A percentile compares a stretch with the other conserved stretches of the same genome.
Evolutionary conservation across 345 rosid species (phyloP).

Genomic region (Eucalyptus sp.): DNA sequence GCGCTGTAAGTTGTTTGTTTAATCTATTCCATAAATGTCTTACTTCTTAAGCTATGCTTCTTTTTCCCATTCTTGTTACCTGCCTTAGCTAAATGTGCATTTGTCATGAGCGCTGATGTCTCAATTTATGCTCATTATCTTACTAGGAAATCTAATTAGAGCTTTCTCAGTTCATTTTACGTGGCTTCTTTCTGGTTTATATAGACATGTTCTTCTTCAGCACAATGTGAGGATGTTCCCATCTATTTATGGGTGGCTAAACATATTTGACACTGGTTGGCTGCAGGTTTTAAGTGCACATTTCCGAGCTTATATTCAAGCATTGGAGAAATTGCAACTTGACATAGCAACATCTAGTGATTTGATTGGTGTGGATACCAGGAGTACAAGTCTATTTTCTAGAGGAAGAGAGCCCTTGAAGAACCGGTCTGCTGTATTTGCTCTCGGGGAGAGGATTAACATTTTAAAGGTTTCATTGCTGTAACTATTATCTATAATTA

Average conservation of each 20-base stretch:
- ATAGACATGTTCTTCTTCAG: not conserved
- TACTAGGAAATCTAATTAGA: not conserved
- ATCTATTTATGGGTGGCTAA: not conserved
- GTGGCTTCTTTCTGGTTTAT: not conserved
- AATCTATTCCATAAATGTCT: not conserved
- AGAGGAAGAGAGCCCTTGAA: constrained; percentile 83
- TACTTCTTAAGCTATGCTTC: not conserved
- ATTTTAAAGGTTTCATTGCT: constrained; percentile 56
- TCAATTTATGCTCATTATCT: not conserved
- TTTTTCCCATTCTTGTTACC: not conserved
- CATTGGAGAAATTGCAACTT: constrained; percentile 84
- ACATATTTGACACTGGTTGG: not conserved
- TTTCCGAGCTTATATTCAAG: constrained; percentile 96
- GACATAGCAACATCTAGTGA: constrained; percentile 92
- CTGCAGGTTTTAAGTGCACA: constrained; percentile 91
- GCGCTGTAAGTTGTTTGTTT: not conserved
- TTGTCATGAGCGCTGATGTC: not conserved
- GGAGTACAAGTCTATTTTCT: constrained; percentile 76
- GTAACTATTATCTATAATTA: not conserved
- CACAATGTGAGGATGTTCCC: not conserved
- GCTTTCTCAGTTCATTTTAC: not conserved
- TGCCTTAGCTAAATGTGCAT: not conserved
- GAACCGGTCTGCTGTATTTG: constrained; percentile 92
- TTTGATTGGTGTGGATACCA: constrained; percentile 93
- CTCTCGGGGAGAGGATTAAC: constrained; percentile 84